These are phyloP conservation scores for Brassica cretica DNA, from an alignment of 345 rosid genomes.

Conservation along the genomic window DNA sequence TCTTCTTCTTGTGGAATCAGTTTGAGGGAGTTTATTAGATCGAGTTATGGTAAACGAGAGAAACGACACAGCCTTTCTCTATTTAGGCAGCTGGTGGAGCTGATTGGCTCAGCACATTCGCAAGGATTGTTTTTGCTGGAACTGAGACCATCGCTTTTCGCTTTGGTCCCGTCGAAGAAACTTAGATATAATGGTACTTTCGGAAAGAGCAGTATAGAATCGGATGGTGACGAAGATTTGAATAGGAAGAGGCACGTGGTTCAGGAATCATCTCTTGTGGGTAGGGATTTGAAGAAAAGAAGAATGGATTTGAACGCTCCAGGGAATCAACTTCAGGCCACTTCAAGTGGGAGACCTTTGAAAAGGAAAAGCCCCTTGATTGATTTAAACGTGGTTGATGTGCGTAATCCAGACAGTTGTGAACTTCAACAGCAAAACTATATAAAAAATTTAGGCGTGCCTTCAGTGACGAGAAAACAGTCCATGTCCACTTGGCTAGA, in stretches of 20 bases:
- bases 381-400: conserved; percentile 30
- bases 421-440: conserved; percentile 38
- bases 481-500: conserved; percentile 50
- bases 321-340: conserved; percentile 29
- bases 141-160: conserved; percentile 56
- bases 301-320: conserved; percentile 38
- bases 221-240: conserved; percentile 37
- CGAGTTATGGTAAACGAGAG: conserved; percentile 43
- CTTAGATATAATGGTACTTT: conserved; percentile 55
- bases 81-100: conserved; percentile 68
- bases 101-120: conserved; percentile 65
- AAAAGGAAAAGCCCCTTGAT: conserved; percentile 34
- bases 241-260: conserved; percentile 47
- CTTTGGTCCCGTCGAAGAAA: conserved; percentile 48
- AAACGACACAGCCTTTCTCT: conserved; percentile 47
- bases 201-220: conserved; percentile 38
- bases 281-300: conserved; percentile 46
- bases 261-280: conserved; percentile 31
- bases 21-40: conserved; percentile 65
- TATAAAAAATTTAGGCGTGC: conserved; percentile 26
- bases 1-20: conserved; percentile 41
- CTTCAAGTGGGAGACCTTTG: conserved; percentile 34
- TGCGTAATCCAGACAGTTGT: conserved; percentile 38
- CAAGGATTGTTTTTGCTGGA: conserved; percentile 61
- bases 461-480: conserved; percentile 32